phyloP scores from a whole-genome alignment of 2,329 filamentous ascomycete genomes.

The Aaosphaeria arxii region DNA sequence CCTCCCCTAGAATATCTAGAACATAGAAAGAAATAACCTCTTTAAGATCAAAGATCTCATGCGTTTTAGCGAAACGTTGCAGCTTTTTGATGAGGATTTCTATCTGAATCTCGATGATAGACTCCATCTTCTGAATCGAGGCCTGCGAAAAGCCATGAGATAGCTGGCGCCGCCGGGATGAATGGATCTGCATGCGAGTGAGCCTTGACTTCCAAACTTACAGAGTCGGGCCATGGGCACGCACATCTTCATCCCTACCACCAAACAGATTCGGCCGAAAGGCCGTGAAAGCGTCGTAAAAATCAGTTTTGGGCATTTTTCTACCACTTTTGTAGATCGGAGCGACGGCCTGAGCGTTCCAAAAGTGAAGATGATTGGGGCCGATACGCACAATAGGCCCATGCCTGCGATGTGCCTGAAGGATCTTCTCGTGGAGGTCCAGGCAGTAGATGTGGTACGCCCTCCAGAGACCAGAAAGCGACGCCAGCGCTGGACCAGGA shows the following conservation, averaged over 20 bases:
- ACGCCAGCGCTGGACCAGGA: not conserved
- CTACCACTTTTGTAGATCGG: not conserved
- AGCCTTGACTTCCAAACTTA: no score
- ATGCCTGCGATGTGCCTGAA: not conserved
- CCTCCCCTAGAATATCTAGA: not conserved
- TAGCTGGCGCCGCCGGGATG: not conserved
- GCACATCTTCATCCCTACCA: not conserved
- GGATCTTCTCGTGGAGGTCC: not conserved
- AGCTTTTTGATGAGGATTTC: not conserved
- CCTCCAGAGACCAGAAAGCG: not conserved
- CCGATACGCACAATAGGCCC: not conserved
- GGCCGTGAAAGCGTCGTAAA: not conserved
- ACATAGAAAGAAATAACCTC: not conserved
- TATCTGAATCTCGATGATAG: not conserved
- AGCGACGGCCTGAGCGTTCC: not conserved
- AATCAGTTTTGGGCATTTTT: not conserved
- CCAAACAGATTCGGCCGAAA: not conserved
- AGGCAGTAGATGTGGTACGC: not conserved
- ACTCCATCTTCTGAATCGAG: not conserved
- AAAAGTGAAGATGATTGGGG: not conserved
- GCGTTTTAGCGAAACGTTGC: not conserved
- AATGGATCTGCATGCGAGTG: not conserved
- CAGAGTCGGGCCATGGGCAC: not conserved
- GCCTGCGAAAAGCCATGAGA: not conserved
- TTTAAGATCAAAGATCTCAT: not conserved